Evolutionary conservation across 257 asterid species (phyloP).

Genomic region (Asclepias syriaca): DNA sequence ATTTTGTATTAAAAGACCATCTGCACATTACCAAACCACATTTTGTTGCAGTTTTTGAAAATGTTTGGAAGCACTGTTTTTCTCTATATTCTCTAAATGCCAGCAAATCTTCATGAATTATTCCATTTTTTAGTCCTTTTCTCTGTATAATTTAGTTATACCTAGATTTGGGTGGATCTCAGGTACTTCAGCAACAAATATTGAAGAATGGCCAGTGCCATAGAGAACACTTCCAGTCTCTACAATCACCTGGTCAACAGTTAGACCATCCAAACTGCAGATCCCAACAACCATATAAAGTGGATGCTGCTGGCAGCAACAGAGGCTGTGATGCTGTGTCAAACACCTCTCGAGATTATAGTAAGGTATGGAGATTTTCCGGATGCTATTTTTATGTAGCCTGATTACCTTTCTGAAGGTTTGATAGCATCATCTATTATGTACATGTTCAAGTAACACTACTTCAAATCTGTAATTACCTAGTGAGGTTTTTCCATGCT

Average conservation of each 20-base stretch:
- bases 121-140: neutral
- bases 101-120: slow-evolving; percentile 7
- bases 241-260: slow-evolving; percentile 9
- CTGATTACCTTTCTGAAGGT: neutral
- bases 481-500: neutral
- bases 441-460: neutral
- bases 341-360: slow-evolving; percentile 17
- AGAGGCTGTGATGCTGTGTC: slow-evolving; percentile 11
- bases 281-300: slow-evolving; percentile 16
- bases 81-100: slow-evolving; percentile 17
- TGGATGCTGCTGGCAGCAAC: slow-evolving; percentile 15
- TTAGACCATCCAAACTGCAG: slow-evolving; percentile 14
- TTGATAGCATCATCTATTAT: neutral
- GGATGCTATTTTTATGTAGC: neutral
- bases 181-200: slow-evolving; percentile 18
- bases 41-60: neutral
- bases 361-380: slow-evolving; percentile 22
- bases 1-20: slow-evolving; percentile 1
- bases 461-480: neutral
- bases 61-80: slow-evolving; percentile 6
- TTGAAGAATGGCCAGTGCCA: slow-evolving; percentile 13
- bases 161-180: slow-evolving; percentile 6
- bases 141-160: neutral
- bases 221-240: slow-evolving; percentile 11
- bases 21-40: slow-evolving; percentile 1